Conservation (phyloP, 1,284 basidiomycete species). For the Phaffia rhodozyma region DNA sequence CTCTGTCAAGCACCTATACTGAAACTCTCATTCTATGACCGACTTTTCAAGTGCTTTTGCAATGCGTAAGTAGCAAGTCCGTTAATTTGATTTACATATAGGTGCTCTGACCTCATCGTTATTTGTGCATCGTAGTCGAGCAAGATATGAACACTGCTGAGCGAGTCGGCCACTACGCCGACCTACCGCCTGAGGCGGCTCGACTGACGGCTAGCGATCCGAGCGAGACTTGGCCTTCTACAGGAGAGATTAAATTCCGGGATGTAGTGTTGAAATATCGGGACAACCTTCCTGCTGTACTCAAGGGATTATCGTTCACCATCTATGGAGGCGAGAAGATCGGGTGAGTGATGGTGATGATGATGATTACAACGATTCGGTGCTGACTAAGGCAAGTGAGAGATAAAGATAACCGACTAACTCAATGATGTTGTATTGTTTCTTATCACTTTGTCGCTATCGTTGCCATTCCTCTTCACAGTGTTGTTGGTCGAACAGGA, state of each 20-base stretch:
- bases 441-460: no score
- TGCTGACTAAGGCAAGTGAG: no score
- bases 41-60: no score
- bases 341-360: conserved; percentile 22
- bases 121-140: neutral
- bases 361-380: no score
- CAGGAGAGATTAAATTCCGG: conserved; percentile 34
- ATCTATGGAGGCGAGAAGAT: conserved; percentile 43
- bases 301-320: conserved; percentile 47
- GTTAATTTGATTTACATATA: no score
- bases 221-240: conserved; percentile 50
- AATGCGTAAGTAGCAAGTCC: no score
- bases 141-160: conserved; percentile 69
- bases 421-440: no score
- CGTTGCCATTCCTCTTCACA: no score
- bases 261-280: conserved; percentile 40
- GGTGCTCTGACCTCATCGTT: no score
- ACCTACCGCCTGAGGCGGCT: conserved; percentile 57
- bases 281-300: conserved; percentile 39
- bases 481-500: conserved; percentile 46
- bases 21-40: no score
- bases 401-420: no score
- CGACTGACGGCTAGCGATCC: conserved; percentile 36
- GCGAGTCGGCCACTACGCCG: conserved; percentile 32
- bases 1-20: no score